Percentiles rank a stretch among this genome's conserved stretches.
Evolutionary conservation across 768 basidiomycete genomes (phyloP).

Genomic region (Naganishia vishniacii): DNA sequence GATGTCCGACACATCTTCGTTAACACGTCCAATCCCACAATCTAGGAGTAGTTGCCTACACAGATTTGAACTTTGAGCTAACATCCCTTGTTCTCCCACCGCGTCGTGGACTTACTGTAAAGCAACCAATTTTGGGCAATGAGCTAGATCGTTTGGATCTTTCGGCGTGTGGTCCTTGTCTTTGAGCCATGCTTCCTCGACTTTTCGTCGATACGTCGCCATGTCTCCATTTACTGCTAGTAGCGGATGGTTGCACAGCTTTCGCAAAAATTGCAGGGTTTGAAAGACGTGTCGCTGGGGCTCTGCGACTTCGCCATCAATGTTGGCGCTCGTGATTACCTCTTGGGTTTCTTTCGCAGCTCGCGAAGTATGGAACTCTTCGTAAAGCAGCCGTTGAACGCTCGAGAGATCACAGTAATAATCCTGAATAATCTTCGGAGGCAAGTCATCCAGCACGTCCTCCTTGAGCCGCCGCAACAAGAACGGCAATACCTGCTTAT

Average conservation of each 20-base stretch:
- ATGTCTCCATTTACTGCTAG: conserved; percentile 73
- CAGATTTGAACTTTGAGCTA: conserved; percentile 20
- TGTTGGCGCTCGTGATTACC: conserved; percentile 50
- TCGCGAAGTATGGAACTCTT: conserved; percentile 79
- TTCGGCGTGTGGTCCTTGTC: conserved; percentile 41
- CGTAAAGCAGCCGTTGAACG: conserved; percentile 86
- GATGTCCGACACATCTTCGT: conserved; percentile 55
- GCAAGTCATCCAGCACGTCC: conserved; percentile 88
- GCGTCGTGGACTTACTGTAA: conserved; percentile 59
- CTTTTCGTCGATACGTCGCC: conserved; percentile 58
- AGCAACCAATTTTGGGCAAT: conserved; percentile 90
- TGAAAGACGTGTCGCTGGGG: conserved; percentile 87
- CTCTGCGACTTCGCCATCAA: conserved; percentile 46
- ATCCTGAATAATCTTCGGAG: conserved; percentile 99
- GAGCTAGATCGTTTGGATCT: conserved; percentile 60
- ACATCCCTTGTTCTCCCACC: not conserved
- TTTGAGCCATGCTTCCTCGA: conserved; percentile 46
- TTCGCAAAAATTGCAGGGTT: conserved; percentile 89
- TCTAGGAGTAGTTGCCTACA: conserved; percentile 83
- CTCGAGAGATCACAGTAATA: conserved; percentile 97
- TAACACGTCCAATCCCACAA: conserved; percentile 73
- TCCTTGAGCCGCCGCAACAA: conserved; percentile 92
- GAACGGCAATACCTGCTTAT: conserved; percentile 99
- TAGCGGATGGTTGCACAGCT: conserved; percentile 94
- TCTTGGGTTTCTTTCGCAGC: conserved; percentile 63